Conservation (phyloP, 495 filamentous ascomycete genomes). For the Aspergillus affinis region DNA sequence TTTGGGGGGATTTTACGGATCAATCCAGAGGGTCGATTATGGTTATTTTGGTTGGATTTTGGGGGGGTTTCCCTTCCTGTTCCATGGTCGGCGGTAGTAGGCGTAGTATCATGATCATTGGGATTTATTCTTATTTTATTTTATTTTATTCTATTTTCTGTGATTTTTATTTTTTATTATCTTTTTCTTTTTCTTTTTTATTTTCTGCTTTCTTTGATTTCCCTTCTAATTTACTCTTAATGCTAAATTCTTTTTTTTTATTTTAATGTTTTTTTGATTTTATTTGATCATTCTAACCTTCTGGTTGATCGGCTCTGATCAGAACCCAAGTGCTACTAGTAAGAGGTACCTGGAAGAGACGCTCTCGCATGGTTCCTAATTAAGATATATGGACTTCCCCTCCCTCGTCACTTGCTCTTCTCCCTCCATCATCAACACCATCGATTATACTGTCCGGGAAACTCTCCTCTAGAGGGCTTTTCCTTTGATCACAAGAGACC, state of each 20-base stretch:
- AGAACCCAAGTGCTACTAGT: background rate
- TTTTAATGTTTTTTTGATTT: constrained; percentile 4
- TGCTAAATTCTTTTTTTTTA: constrained; percentile 8
- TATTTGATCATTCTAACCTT: background rate
- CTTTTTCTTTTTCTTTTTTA: too few species aligned
- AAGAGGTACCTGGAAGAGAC: constrained; percentile 4
- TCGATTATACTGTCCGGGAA: constrained; percentile 4
- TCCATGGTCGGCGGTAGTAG: background rate
- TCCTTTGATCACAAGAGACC: constrained; percentile 22
- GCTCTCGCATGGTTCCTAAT: constrained; percentile 1
- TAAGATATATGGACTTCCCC: constrained; percentile 26
- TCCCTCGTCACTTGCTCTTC: constrained; percentile 27
- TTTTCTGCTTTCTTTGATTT: constrained; percentile 4
- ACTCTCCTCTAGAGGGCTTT: constrained; percentile 8
- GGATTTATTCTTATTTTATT: constrained; percentile 6
- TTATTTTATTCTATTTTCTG: constrained; percentile 4
- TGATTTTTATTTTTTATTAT: constrained; percentile 6
- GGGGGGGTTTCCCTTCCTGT: background rate
- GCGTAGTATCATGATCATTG: background rate
- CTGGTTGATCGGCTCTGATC: constrained; percentile 4
- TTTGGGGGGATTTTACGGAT: constrained; percentile 12
- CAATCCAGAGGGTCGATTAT: constrained; percentile 14
- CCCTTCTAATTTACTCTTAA: constrained; percentile 3
- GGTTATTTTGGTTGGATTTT: constrained; percentile 13
- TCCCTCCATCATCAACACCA: constrained; percentile 19